A percentile compares a stretch with the other conserved stretches of the same genome.
Evolutionary conservation across 1,284 basidiomycete species (phyloP).

Genomic region (Malassezia nana): DNA sequence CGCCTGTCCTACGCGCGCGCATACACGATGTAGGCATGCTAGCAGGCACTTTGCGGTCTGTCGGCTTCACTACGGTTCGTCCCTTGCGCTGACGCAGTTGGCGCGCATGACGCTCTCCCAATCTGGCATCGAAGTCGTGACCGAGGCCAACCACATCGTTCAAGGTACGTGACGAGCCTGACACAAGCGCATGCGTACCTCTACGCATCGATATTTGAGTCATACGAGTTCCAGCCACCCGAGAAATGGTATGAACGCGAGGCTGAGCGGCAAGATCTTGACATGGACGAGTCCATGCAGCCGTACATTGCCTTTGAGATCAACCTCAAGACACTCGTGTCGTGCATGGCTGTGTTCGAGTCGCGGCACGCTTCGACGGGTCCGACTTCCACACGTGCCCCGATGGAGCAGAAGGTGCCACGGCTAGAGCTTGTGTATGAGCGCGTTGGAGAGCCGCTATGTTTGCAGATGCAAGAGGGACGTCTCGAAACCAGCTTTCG

Average conservation of each 20-base stretch:
- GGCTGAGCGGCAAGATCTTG: background rate
- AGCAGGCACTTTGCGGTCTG: background rate
- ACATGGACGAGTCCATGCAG: slow-evolving; percentile 7
- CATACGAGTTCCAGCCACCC: slow-evolving; percentile 10
- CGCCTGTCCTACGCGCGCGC: slow-evolving; percentile 4
- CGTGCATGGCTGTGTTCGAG: background rate
- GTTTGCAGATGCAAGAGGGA: background rate
- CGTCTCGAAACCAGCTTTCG: slow-evolving; percentile 5
- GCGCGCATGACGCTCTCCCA: slow-evolving; percentile 12
- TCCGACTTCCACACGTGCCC: background rate
- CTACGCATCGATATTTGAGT: slow-evolving; percentile 16
- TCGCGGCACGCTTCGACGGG: background rate
- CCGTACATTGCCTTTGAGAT: slow-evolving; percentile 12
- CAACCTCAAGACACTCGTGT: background rate
- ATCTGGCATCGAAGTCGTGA: slow-evolving; percentile 15
- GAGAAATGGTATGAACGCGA: slow-evolving; percentile 1
- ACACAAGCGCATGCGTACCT: slow-evolving; percentile 15
- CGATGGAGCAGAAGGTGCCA: background rate
- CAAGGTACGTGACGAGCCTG: background rate
- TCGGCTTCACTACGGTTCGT: slow-evolving; percentile 7
- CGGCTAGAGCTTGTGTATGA: slow-evolving; percentile 7
- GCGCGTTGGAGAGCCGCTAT: slow-evolving; percentile 9
- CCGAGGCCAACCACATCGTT: slow-evolving; percentile 2
- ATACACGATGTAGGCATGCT: slow-evolving; percentile 4
- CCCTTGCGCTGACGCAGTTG: background rate